Evolutionary conservation across 176 grass and related monocot species (phyloP).

Genomic region (Lolium rigidum): DNA sequence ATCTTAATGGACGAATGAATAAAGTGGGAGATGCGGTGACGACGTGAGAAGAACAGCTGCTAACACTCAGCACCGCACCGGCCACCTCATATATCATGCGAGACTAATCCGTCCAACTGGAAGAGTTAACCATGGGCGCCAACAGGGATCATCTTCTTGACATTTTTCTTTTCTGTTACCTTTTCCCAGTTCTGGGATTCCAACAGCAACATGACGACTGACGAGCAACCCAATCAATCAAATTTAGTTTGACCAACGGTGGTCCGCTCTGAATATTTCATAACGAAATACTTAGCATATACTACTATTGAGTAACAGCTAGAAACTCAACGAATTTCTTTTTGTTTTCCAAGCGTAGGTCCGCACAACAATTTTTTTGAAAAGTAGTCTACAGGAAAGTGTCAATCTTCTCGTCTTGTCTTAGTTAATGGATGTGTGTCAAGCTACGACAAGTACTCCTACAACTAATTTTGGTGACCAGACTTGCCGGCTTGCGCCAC

Average conservation of each 20-base stretch:
- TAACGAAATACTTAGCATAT: background rate
- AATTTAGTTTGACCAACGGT: background rate
- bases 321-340: slow-evolving; percentile 3
- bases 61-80: background rate
- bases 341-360: background rate
- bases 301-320: slow-evolving; percentile 4
- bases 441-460: slow-evolving; percentile 28
- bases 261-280: background rate
- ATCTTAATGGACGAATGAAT: background rate
- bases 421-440: slow-evolving; percentile 23
- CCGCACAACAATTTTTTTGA: background rate
- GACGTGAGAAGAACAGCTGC: background rate
- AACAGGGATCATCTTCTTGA: background rate
- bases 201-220: background rate
- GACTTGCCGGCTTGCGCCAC: slow-evolving; percentile 31
- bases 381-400: background rate
- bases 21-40: slow-evolving; percentile 25
- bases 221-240: background rate
- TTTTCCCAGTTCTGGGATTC: background rate
- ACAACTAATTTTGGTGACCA: slow-evolving; percentile 19
- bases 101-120: slow-evolving; percentile 12
- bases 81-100: background rate
- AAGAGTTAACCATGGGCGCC: slow-evolving; percentile 26
- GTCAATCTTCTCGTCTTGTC: slow-evolving; percentile 30
- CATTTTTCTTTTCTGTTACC: background rate